These are phyloP conservation scores for Neoascochyta sp. DNA, from an alignment of 2,329 filamentous ascomycete genomes.

Conservation along the genomic window DNA sequence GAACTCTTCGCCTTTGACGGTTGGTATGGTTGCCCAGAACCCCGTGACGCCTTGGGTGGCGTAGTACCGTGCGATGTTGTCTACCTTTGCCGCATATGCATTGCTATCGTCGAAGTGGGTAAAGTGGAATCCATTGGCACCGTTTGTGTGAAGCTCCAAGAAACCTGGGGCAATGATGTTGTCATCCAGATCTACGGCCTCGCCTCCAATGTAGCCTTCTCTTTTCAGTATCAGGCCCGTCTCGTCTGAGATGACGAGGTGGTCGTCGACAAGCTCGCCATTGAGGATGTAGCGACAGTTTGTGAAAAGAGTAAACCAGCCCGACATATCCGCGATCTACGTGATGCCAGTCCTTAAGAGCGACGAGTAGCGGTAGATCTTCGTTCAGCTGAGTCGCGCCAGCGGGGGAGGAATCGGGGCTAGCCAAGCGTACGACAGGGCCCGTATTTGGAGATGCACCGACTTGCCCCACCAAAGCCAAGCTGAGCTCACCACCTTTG, in stretches of 20 bases:
- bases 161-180: constrained; percentile 54
- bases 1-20: constrained; percentile 47
- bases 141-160: constrained; percentile 55
- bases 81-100: constrained; percentile 44
- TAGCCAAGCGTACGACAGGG: too few relatives aligned
- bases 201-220: constrained; percentile 44
- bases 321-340: constrained; percentile 33
- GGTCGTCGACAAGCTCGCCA: constrained; percentile 44
- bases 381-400: neutral
- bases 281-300: constrained; percentile 46
- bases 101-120: constrained; percentile 46
- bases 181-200: constrained; percentile 48
- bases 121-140: constrained; percentile 53
- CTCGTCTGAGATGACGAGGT: constrained; percentile 46
- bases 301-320: constrained; percentile 46
- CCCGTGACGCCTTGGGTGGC: constrained; percentile 52
- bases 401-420: neutral
- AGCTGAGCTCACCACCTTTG: too few relatives aligned
- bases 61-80: constrained; percentile 48
- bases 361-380: neutral
- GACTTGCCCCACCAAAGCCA: too few relatives aligned
- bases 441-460: too few relatives aligned
- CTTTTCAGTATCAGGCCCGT: constrained; percentile 43
- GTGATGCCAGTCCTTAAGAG: too few relatives aligned
- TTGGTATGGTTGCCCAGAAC: constrained; percentile 54